Conservation (phyloP, 768 basidiomycete genomes). For the Serendipita sp. region DNA sequence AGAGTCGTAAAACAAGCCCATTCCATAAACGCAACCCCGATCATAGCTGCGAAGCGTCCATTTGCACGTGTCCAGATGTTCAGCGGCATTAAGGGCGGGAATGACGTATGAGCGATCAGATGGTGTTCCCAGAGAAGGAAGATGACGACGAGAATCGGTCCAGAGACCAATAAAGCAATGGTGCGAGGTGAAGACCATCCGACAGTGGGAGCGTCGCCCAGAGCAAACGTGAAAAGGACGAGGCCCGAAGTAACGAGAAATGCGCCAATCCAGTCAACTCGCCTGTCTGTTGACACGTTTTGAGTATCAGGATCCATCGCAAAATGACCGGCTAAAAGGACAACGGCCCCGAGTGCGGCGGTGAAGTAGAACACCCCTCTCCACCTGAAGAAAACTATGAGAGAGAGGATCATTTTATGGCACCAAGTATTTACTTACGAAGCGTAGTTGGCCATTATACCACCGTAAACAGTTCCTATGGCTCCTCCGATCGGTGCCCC, state of each 20-base stretch:
- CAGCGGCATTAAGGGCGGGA: constrained; percentile 46
- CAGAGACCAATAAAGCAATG: constrained; percentile 47
- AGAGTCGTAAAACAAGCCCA: constrained; percentile 22
- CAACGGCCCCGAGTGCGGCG: constrained; percentile 37
- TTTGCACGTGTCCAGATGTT: constrained; percentile 46
- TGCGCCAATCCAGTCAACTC: constrained; percentile 68
- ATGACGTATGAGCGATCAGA: constrained; percentile 18
- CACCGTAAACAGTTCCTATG: constrained; percentile 53
- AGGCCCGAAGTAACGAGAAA: constrained; percentile 46
- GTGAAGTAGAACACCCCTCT: constrained; percentile 46
- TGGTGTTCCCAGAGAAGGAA: constrained; percentile 55
- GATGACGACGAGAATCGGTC: constrained; percentile 32
- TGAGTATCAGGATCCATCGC: constrained; percentile 41
- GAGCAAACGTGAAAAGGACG: constrained; percentile 53
- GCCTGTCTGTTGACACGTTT: constrained; percentile 11
- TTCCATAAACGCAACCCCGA: constrained; percentile 44
- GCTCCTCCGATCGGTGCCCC: constrained; percentile 72
- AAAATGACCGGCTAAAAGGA: constrained; percentile 35
- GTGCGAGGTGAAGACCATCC: constrained; percentile 23
- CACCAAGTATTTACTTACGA: constrained; percentile 15
- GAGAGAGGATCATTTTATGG: not conserved
- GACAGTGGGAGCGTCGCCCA: constrained; percentile 33
- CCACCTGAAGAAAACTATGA: constrained; percentile 31
- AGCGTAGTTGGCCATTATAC: constrained; percentile 44
- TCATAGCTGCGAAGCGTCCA: constrained; percentile 45